Evolutionary conservation across 352 stramenopile genomes (phyloP), one percentile per base, ranked within the genome.

Genomic region (Phytopythium ostracodes): DNA sequence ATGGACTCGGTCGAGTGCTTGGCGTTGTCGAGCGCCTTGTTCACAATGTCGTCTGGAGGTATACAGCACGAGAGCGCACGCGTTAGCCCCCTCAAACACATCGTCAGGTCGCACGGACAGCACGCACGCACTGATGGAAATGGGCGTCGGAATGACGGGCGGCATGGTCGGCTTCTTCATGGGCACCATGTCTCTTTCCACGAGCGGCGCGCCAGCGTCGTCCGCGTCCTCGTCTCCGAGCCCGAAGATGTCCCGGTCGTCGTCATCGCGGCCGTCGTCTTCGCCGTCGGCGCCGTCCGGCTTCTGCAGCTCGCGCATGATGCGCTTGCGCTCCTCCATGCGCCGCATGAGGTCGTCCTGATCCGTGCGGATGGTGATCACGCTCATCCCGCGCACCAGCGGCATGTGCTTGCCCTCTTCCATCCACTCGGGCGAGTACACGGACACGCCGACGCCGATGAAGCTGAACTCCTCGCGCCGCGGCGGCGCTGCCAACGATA

Each of bases 391-490:
- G 24, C 69, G 76, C 20, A 91, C 79, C 20, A 73, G 70, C 4
- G 79, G 79, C 70, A 91, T 55, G 47, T 79, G 71, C 47, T 78
- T 77, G 42, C 74, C 76, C 24, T 83, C 75, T 25, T 79, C 68
- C 70, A 88, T 81, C 71, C 81, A 87, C 46, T 77, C 69, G 7
- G 66, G 68, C 18, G 79, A 83, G 64, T 91, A 91, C n/a, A 81
- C 36, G 2, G 81, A 83, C 29, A 89, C 25, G 9, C 81, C 81
- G n/a, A 91, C 40, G 35, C 79, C 77, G 33, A 88, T 76, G 24
- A 83, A 78, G 29, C 66, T 81, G 35, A 91, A 91, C 38, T 82
- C 69, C 12, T 91, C 74, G 20, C 66, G 62, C 10, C 76, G 68
- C n/a, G 70, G 72, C 33, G 65, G 59, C n/a, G 65, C 78, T 90